These are phyloP conservation scores for Pleurotus giganteus DNA, from an alignment of 768 basidiomycete species.

Conservation along the genomic window DNA sequence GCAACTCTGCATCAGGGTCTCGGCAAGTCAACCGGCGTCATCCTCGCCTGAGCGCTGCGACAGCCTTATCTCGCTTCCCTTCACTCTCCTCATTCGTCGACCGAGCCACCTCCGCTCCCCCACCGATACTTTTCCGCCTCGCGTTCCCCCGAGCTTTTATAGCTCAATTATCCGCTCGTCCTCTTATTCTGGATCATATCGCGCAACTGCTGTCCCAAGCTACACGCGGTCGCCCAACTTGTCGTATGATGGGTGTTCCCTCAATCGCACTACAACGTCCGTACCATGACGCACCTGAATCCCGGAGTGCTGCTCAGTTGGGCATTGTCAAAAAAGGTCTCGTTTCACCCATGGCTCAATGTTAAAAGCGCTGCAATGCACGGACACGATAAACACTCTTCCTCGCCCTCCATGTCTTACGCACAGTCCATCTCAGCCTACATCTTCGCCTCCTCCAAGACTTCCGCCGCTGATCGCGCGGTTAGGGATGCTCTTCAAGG, in stretches of 20 bases:
- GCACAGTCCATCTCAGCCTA: background rate
- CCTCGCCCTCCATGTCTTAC: background rate
- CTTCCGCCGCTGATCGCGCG: slow-evolving; percentile 31
- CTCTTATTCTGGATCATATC: background rate
- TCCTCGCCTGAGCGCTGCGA: too few relatives aligned
- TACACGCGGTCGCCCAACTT: background rate
- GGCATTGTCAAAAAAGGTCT: slow-evolving; percentile 10
- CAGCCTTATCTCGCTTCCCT: too few relatives aligned
- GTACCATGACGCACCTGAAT: slow-evolving; percentile 1
- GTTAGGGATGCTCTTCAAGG: slow-evolving; percentile 32
- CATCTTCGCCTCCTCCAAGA: slow-evolving; percentile 14
- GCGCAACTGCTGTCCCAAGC: background rate
- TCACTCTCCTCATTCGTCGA: background rate
- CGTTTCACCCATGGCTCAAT: slow-evolving; percentile 2
- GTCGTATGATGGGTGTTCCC: background rate
- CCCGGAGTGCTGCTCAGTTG: background rate
- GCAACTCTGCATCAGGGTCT: too few relatives aligned
- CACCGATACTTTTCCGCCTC: slow-evolving; percentile 6
- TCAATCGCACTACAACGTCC: background rate
- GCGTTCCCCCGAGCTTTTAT: slow-evolving; percentile 3
- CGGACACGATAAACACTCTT: background rate
- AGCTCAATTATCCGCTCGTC: slow-evolving; percentile 4
- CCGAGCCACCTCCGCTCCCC: slow-evolving; percentile 3
- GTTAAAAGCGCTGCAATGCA: slow-evolving; percentile 3
- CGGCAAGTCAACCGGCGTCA: too few relatives aligned